Evolutionary conservation across 1,284 basidiomycete species (phyloP).

Genomic region (Inonotus obliquus): DNA sequence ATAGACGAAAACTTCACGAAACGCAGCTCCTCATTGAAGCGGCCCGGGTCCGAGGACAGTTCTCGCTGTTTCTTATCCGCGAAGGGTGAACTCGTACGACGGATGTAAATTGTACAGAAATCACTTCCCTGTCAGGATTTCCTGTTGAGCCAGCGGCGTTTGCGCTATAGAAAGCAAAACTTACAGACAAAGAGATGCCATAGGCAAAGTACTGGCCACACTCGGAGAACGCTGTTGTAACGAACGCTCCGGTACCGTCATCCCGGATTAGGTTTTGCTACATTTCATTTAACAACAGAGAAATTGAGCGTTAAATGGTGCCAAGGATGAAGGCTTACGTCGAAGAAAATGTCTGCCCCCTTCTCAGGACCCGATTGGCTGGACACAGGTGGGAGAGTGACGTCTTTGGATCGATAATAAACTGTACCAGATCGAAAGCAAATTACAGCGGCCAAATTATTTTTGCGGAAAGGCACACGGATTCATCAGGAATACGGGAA

Average conservation of each 20-base stretch:
- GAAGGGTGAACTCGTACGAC: constrained; percentile 57
- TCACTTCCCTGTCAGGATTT: constrained; percentile 59
- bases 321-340: constrained; percentile 40
- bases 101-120: constrained; percentile 64
- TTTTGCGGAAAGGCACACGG: not conserved
- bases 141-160: not conserved
- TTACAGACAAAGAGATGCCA: constrained; percentile 65
- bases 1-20: constrained; percentile 75
- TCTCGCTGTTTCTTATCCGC: constrained; percentile 34
- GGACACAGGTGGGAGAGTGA: constrained; percentile 48
- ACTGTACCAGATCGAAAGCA: constrained; percentile 31
- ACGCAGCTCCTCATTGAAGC: constrained; percentile 61
- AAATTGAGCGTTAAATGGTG: not conserved
- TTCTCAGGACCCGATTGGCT: constrained; percentile 34
- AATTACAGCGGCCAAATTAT: not conserved
- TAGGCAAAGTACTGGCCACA: constrained; percentile 74
- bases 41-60: constrained; percentile 42
- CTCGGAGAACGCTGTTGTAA: constrained; percentile 55
- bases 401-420: constrained; percentile 62
- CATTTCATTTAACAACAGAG: constrained; percentile 6
- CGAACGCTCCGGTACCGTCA: constrained; percentile 70
- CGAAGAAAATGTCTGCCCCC: constrained; percentile 69
- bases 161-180: constrained; percentile 17
- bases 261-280: constrained; percentile 66
- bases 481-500: not conserved